Evolutionary conservation across 1,284 basidiomycete genomes (phyloP).

Genomic region (Cronartium quercuum): DNA sequence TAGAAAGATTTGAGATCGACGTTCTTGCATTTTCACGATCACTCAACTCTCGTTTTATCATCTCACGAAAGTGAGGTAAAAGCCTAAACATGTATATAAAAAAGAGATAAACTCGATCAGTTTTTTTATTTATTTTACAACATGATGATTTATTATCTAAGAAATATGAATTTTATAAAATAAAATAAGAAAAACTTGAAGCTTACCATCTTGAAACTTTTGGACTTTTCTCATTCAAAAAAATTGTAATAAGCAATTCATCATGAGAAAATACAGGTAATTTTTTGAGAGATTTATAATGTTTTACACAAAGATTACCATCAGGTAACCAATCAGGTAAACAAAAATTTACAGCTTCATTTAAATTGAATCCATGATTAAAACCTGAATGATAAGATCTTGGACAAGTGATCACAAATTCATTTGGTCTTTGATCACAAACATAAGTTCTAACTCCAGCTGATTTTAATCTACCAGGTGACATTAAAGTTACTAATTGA

Average conservation of each 20-base stretch:
- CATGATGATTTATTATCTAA: no score
- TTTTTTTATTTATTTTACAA: no score
- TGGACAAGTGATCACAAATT: slow-evolving; percentile 89
- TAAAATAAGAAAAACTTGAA: neutral
- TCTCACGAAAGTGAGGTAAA: slow-evolving; percentile 72
- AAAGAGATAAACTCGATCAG: neutral
- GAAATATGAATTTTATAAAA: neutral
- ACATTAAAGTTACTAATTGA: slow-evolving; percentile 97
- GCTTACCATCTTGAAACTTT: slow-evolving; percentile 75
- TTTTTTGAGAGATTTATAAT: slow-evolving; percentile 79
- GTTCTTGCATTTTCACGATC: slow-evolving; percentile 55
- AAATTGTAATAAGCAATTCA: slow-evolving; percentile 90
- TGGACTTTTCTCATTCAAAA: slow-evolving; percentile 84
- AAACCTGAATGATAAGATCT: slow-evolving; percentile 98
- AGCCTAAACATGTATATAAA: slow-evolving; percentile 49
- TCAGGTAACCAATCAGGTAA: slow-evolving; percentile 88
- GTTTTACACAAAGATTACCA: slow-evolving; percentile 76
- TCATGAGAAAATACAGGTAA: slow-evolving; percentile 97
- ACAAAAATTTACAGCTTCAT: slow-evolving; percentile 99
- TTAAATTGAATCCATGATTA: slow-evolving; percentile 97
- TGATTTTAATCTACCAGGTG: slow-evolving; percentile 74
- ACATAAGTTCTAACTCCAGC: slow-evolving; percentile 90
- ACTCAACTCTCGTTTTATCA: slow-evolving; percentile 75
- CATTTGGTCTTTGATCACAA: slow-evolving; percentile 92
- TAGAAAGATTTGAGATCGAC: slow-evolving; percentile 49